Base-by-base conservation (phyloP, 306 rosid genomes). In the Delonix regia region DNA sequence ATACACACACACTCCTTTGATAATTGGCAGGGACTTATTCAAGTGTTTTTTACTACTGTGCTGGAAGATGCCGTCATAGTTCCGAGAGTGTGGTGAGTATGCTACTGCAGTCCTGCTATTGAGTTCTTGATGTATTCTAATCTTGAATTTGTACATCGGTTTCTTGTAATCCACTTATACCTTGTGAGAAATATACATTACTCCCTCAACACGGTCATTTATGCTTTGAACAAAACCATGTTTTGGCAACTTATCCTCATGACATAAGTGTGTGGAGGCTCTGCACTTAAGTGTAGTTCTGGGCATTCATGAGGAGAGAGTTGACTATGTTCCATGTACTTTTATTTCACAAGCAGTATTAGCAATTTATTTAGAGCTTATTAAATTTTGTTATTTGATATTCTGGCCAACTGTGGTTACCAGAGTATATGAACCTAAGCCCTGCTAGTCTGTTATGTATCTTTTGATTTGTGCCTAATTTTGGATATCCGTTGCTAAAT, bases 1-100 rank as follows among this genome's bases (percentile, higher is more conserved):
- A 51, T n/a, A 6, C 18, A 41, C 16, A 45, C 34, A 15, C 6
- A 52, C 18, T 18, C 4, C 27, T 27, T 79, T 76, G 75, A 48
- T 70, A 68, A 69, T 78, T 81, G 77, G 77, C 90, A 94, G 97
- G 95, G 81, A 88, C 84, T 82, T 94, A 90, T 76, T 75, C 86
- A n/a, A 83, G 83, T 83, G 89, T 91, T 51, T 92, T 92, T 79
- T 92, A 94, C 71, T 94, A 87, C 80, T 94, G 99, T 66, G 82
- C 92, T 81, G 97, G 93, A 75, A 88, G 99, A 81, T 94, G 99
- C 73, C 97, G 97, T 69, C 99, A 94, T 85, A 94, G 93, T 78
- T 90, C 99, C 62, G 99, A 90, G 83, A 94, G 99, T 87, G 99
- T 94, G 85, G 99, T 94, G 85, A 87, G 95, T 77, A 55, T 73